These are phyloP conservation scores for Areca catechu DNA, from an alignment of 176 grass and related monocot genomes.

Conservation along the genomic window DNA sequence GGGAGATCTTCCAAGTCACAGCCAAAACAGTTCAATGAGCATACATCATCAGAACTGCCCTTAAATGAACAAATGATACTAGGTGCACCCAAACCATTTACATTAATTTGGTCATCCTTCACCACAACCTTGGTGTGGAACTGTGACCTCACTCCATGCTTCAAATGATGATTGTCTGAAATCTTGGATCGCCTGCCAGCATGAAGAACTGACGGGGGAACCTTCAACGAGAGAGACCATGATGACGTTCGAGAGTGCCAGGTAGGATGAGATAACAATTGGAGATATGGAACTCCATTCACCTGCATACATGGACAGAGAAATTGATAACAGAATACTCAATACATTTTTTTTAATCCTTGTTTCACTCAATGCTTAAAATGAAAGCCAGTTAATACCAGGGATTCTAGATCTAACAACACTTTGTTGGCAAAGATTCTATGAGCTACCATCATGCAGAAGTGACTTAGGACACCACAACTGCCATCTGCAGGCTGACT, in stretches of 20 bases:
- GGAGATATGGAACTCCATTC: constrained; percentile 73
- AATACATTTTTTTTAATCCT: too few relatives aligned
- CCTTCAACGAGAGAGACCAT: constrained; percentile 77
- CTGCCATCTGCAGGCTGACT: constrained; percentile 30
- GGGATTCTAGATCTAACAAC: constrained; percentile 59
- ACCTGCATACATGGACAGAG: constrained; percentile 34
- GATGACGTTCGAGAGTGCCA: constrained; percentile 94
- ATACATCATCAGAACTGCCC: constrained; percentile 30
- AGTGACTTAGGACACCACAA: constrained; percentile 33
- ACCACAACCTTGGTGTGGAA: constrained; percentile 72
- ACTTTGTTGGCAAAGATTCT: constrained; percentile 88
- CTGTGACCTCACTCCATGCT: constrained; percentile 52
- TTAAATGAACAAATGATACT: constrained; percentile 55
- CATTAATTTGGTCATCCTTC: constrained; percentile 82
- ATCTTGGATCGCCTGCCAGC: constrained; percentile 22
- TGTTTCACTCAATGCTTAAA: not conserved
- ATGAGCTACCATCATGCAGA: constrained; percentile 79
- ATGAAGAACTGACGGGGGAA: constrained; percentile 51
- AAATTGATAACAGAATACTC: too few relatives aligned
- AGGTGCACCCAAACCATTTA: constrained; percentile 64
- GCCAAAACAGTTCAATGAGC: constrained; percentile 51
- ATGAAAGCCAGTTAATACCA: constrained; percentile 38
- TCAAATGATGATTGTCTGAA: constrained; percentile 33
- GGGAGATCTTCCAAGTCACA: constrained; percentile 94
- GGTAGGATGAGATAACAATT: constrained; percentile 59